Percentiles rank a stretch among this genome's conserved stretches.
Conservation (phyloP, 495 filamentous ascomycete species). For the Neurospora sp. region DNA sequence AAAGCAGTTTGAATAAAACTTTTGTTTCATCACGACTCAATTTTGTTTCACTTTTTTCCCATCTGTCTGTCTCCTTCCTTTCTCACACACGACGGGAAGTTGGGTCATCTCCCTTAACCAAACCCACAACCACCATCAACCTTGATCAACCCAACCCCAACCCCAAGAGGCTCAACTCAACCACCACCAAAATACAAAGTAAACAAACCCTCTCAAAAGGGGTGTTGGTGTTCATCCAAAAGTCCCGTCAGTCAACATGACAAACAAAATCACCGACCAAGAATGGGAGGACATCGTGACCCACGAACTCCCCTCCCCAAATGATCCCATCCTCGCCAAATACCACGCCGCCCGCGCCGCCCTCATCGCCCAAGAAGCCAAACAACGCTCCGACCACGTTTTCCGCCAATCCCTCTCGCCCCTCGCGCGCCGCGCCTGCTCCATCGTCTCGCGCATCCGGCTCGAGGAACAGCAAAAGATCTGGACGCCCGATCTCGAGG, state of each 20-base stretch:
- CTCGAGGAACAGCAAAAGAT: constrained; percentile 55
- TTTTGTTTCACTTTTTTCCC: background rate
- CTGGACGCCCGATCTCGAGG: constrained; percentile 63
- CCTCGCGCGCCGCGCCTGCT: constrained; percentile 56
- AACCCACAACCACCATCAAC: background rate
- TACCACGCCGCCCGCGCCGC: constrained; percentile 69
- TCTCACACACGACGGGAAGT: background rate
- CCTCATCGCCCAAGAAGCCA: constrained; percentile 69
- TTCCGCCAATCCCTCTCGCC: constrained; percentile 25
- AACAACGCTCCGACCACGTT: constrained; percentile 57
- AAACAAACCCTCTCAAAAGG: background rate
- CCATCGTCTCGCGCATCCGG: constrained; percentile 69
- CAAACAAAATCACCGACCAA: constrained; percentile 30
- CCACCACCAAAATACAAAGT: background rate
- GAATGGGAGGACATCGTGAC: constrained; percentile 43
- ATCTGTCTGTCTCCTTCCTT: background rate
- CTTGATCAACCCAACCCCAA: background rate
- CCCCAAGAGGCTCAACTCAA: background rate
- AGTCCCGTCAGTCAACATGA: background rate
- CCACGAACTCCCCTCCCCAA: constrained; percentile 40
- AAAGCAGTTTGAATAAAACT: background rate
- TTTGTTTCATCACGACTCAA: background rate
- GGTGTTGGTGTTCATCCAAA: background rate
- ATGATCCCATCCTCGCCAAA: constrained; percentile 66
- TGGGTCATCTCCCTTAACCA: background rate